Evolutionary conservation across 768 basidiomycete species (phyloP).

Genomic region (Trametopsis cervina): DNA sequence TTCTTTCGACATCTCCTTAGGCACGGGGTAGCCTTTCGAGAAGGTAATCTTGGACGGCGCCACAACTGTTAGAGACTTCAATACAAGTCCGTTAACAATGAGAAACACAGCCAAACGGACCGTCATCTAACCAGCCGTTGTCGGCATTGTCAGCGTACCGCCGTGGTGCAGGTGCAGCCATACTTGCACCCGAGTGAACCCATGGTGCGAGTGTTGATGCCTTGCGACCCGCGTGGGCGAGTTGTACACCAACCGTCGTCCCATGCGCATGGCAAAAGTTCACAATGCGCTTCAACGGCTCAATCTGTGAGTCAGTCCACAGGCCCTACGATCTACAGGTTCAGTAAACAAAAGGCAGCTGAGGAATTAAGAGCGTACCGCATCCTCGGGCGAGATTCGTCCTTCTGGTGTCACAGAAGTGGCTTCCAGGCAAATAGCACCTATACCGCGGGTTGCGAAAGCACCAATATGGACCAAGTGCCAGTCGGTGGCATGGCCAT

Average conservation of each 20-base stretch:
- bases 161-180: slow-evolving; percentile 24
- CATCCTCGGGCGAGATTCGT: slow-evolving; percentile 70
- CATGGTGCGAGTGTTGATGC: slow-evolving; percentile 66
- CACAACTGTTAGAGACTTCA: slow-evolving; percentile 37
- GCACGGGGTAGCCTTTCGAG: slow-evolving; percentile 42
- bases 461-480: slow-evolving; percentile 75
- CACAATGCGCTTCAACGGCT: slow-evolving; percentile 61
- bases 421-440: slow-evolving; percentile 68
- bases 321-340: slow-evolving; percentile 36
- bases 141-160: slow-evolving; percentile 41
- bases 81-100: neutral
- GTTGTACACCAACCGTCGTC: slow-evolving; percentile 69
- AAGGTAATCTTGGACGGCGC: slow-evolving; percentile 57
- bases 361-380: slow-evolving; percentile 30
- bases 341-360: neutral
- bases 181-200: slow-evolving; percentile 36
- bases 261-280: slow-evolving; percentile 68
- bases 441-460: slow-evolving; percentile 66
- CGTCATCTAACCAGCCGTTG: slow-evolving; percentile 63
- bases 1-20: slow-evolving; percentile 48
- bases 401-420: slow-evolving; percentile 69
- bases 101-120: slow-evolving; percentile 25
- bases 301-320: slow-evolving; percentile 74
- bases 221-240: slow-evolving; percentile 74
- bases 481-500: slow-evolving; percentile 77